Evolutionary conservation across 2,329 filamentous ascomycete genomes (phyloP).

Genomic region (Gnomoniopsis sp.): DNA sequence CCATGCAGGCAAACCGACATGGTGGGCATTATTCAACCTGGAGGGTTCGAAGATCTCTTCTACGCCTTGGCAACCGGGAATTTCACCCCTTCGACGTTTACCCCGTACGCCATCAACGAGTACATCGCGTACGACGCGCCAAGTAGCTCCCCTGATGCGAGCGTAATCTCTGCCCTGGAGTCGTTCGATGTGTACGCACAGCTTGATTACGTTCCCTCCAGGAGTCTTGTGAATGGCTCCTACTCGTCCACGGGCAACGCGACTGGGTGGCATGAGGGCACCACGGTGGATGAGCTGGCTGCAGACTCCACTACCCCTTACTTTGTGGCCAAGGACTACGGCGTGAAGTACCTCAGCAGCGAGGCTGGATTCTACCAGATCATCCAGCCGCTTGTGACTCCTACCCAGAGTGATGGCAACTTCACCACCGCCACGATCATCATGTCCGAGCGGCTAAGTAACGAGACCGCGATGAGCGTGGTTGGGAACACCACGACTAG

Average conservation of each 20-base stretch:
- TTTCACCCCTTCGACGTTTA: constrained; percentile 11
- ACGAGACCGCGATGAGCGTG: constrained; percentile 2
- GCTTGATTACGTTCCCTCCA: constrained; percentile 35
- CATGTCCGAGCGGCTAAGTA: constrained; percentile 21
- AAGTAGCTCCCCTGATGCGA: constrained; percentile 23
- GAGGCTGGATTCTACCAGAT: constrained; percentile 36
- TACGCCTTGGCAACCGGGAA: constrained; percentile 27
- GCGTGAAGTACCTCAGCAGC: constrained; percentile 40
- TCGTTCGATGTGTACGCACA: constrained; percentile 41
- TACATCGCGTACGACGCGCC: constrained; percentile 21
- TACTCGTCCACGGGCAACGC: constrained; percentile 27
- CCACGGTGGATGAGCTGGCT: constrained; percentile 30
- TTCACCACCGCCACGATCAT: constrained; percentile 43
- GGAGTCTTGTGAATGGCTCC: constrained; percentile 37
- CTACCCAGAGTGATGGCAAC: constrained; percentile 34
- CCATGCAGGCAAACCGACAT: constrained; percentile 37
- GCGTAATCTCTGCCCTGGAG: constrained; percentile 33
- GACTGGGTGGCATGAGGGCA: constrained; percentile 32
- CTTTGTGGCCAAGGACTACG: constrained; percentile 43
- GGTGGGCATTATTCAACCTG: constrained; percentile 41
- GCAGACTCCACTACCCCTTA: constrained; percentile 32
- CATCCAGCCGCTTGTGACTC: constrained; percentile 40
- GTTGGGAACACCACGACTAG: background rate
- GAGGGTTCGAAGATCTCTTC: constrained; percentile 47
- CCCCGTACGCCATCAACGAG: constrained; percentile 7